These are phyloP conservation scores for Macroventuria anomochaeta DNA, from an alignment of 2,329 filamentous ascomycete species.

Conservation along the genomic window DNA sequence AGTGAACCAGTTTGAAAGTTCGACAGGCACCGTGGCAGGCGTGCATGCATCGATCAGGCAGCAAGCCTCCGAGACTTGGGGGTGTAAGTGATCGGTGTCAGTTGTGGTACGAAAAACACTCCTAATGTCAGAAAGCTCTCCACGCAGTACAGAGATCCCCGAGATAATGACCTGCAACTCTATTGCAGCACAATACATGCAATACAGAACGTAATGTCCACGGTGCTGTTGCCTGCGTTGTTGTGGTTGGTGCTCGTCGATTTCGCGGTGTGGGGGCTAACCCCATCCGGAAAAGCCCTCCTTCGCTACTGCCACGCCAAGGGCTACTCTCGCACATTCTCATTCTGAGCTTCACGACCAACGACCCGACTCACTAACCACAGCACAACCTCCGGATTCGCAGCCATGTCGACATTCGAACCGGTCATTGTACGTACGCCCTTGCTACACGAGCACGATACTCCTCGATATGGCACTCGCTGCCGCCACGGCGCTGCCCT, in stretches of 20 bases:
- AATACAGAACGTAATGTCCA: too few relatives aligned
- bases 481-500: slow-evolving; percentile 16
- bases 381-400: slow-evolving; percentile 43
- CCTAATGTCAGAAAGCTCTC: too few relatives aligned
- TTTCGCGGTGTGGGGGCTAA: slow-evolving; percentile 5
- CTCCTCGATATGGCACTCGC: slow-evolving; percentile 16
- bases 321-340: slow-evolving; percentile 8
- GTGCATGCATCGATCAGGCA: too few relatives aligned
- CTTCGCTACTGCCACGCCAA: slow-evolving; percentile 3
- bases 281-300: neutral
- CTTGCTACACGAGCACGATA: slow-evolving; percentile 21
- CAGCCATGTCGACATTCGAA: slow-evolving; percentile 70
- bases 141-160: too few relatives aligned
- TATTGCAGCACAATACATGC: too few relatives aligned
- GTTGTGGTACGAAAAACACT: too few relatives aligned
- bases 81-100: too few relatives aligned
- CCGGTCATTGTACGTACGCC: slow-evolving; percentile 65
- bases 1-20: too few relatives aligned
- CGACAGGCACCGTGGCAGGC: too few relatives aligned
- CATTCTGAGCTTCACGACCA: slow-evolving; percentile 4
- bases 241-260: neutral
- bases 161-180: too few relatives aligned
- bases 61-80: too few relatives aligned
- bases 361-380: slow-evolving; percentile 37
- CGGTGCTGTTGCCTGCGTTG: too few relatives aligned